These are phyloP conservation scores for Sarcomyxa edulis DNA, from an alignment of 768 basidiomycete genomes.

Conservation along the genomic window DNA sequence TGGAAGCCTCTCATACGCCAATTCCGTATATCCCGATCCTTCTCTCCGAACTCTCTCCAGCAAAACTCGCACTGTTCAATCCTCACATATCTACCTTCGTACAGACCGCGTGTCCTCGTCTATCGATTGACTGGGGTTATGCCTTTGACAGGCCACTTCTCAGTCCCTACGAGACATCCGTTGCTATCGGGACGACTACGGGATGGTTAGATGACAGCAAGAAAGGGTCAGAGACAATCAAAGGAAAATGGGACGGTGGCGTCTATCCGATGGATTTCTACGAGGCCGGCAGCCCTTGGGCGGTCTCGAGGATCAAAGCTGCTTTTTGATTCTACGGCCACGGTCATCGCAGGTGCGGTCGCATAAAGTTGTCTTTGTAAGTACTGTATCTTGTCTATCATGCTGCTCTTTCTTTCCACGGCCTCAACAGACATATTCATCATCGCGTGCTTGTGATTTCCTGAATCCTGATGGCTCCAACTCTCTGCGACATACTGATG, in stretches of 20 bases:
- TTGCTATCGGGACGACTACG: slow-evolving; percentile 64
- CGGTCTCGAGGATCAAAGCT: slow-evolving; percentile 55
- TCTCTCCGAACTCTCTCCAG: slow-evolving; percentile 94
- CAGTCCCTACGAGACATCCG: slow-evolving; percentile 89
- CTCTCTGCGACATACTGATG: too few species aligned
- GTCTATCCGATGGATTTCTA: slow-evolving; percentile 98
- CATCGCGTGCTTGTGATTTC: too few species aligned
- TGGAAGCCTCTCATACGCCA: slow-evolving; percentile 43
- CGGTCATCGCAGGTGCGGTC: too few species aligned
- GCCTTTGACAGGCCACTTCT: slow-evolving; percentile 87
- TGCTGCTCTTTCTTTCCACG: too few species aligned
- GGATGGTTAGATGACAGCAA: slow-evolving; percentile 56
- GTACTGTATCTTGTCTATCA: slow-evolving; percentile 9
- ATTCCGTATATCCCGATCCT: slow-evolving; percentile 88
- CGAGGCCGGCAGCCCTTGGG: slow-evolving; percentile 73
- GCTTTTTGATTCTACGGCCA: slow-evolving; percentile 38
- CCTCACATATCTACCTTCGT: slow-evolving; percentile 85
- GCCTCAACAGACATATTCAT: too few species aligned
- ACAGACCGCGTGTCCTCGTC: slow-evolving; percentile 93
- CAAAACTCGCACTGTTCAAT: slow-evolving; percentile 82
- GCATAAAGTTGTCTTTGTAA: too few species aligned
- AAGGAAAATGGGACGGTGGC: slow-evolving; percentile 28
- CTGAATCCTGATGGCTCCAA: too few species aligned
- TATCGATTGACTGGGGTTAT: slow-evolving; percentile 99
- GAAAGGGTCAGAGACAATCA: slow-evolving; percentile 11